Base-by-base conservation (phyloP, 2,329 filamentous ascomycete genomes). In the Xylariaceae sp. region DNA sequence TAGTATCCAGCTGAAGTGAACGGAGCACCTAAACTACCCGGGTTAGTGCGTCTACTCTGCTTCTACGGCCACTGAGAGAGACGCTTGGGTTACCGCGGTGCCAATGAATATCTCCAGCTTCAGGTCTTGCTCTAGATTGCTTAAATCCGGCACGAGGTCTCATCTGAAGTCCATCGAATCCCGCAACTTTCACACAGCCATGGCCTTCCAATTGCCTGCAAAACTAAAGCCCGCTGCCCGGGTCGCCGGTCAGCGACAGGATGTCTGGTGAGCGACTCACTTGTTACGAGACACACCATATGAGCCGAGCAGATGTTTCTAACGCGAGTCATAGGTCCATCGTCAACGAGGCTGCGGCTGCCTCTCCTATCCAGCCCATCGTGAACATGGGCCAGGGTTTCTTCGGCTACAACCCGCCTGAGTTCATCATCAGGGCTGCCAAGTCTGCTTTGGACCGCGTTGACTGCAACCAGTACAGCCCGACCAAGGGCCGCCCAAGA, bases 401-500 rank as follows among this genome's bases (percentile, higher is more conserved):
- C 80, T 92, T 91, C 67, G 93, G 93, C 60, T 97, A 97, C 75
- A 97, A 97, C 72, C 93, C 93, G 58, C 93, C 93, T 6, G 76
- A 87, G 42, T 97, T 96, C 74, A 91, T 97, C 65, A 80, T 97
- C 65, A 84, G 96, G 68, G 94, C 94, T 48, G 94, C 94, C 55
- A 97, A 96, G 76, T 80, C 88, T 45, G 92, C 93, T 45, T 82
- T 99, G 55, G 88, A 96, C 71, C 83, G 86, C 55, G 93, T 99
- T 18, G 94, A 97, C 66, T 97, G 93, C 82, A 99, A 99, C 75
- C 94, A 99, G 80, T 99, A 99, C 81, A 93, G 92, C 18, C 94
- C 92, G 2, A 97, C 94, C 17, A 94, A 92, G 81, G 94, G 94
- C 62, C 87, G 93, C 5, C 93, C 94, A 48, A 84, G 93, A 57